Evolutionary conservation across 495 filamentous ascomycete species (phyloP), one percentile per base, ranked within the genome.

Genomic region (Staphylotrichum longicolle): DNA sequence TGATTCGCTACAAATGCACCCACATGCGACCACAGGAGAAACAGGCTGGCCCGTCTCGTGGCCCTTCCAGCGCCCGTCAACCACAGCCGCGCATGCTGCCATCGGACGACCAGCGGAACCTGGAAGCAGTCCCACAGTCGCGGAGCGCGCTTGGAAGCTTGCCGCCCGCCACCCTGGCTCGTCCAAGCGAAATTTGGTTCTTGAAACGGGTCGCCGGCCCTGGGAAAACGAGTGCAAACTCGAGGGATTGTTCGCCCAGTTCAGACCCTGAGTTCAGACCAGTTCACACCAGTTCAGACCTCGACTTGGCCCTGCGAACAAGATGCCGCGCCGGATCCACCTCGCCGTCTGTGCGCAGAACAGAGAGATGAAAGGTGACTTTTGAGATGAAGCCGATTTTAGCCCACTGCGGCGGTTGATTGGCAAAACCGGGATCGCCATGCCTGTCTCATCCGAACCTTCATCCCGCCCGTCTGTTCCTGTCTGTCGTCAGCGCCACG

Each of bases 1-100:
- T 46, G 69, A 71, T 71, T 71, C 58, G 68, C 53, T 65, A 56
- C 56, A 60, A 53, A 56, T 40, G 51, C 59, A 47, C 59, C 51
- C 59, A 44, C 59, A 39, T 61, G 58, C 58, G 58, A 54, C 58
- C 32, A 30, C 42, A 27, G 27, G 11, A 41, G 59, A 55, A 61
- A 56, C 59, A 41, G 7, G 27, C 52, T 49, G 37, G 46, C 58
- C 50, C 50, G 37, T 56, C 51, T 47, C 42, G 33, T 6, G 27
- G 54, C 54, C 42, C 20, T 1, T 8, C 20, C 52, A 33, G 42
- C 40, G 8, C 44, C 39, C 37, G 5, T 39, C 37, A 39, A 39
- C 37, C 37, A 39, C 37, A 39, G 37, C 37, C 33, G 33, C 54
- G 42, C 56, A 58, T 41, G 51, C 34, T 14, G 4, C 12, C 7